Conservation (phyloP, 306 rosid species). For the Nissolia schottii region DNA sequence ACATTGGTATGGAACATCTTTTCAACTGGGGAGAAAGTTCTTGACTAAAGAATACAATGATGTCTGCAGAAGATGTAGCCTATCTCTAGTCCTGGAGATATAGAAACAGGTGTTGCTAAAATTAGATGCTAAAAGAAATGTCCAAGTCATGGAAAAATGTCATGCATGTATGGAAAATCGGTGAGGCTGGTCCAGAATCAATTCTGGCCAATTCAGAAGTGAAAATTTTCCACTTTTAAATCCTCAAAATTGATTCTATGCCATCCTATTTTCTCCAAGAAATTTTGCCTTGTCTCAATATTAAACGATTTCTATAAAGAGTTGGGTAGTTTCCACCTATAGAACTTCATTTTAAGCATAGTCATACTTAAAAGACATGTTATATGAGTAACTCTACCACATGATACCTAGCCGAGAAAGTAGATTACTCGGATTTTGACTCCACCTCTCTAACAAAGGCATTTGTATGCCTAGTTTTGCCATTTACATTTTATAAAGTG, state of each 20-base stretch:
- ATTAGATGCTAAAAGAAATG: neutral
- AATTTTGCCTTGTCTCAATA: conserved; percentile 26
- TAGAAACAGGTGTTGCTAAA: no score
- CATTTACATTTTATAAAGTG: neutral
- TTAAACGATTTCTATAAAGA: conserved; percentile 1
- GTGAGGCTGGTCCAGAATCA: no score
- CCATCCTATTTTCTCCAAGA: neutral
- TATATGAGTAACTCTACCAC: neutral
- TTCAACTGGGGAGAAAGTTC: conserved; percentile 81
- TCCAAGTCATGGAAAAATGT: no score
- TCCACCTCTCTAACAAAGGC: neutral
- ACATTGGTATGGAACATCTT: conserved; percentile 80
- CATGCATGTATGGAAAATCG: no score
- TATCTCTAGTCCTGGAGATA: no score
- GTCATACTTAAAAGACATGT: neutral
- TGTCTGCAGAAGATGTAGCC: neutral
- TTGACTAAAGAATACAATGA: conserved; percentile 42
- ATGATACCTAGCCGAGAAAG: neutral
- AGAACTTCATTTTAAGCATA: conserved; percentile 11
- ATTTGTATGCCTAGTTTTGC: neutral
- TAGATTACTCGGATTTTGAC: neutral
- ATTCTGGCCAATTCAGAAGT: no score
- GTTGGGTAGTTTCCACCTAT: conserved; percentile 23
- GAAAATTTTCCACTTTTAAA: no score
- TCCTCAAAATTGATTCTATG: no score